A percentile compares a stretch with the other conserved stretches of the same genome.
Conservation (phyloP, 768 basidiomycete genomes). For the Psilocybe tampanensis region DNA sequence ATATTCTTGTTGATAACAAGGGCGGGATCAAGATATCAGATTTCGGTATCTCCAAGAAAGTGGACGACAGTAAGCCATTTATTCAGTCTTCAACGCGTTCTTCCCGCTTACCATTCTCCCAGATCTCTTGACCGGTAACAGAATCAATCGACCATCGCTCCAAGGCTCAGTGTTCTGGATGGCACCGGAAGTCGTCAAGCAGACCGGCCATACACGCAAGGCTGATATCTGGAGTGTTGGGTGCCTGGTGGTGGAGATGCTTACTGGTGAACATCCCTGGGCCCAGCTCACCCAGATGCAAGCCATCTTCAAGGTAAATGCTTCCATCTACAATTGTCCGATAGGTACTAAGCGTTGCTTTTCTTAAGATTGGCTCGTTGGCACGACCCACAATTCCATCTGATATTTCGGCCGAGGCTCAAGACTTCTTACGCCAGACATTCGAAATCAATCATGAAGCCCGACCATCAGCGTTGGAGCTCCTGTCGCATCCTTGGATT, state of each 20-base stretch:
- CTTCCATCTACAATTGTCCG: neutral
- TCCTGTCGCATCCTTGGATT: constrained; percentile 79
- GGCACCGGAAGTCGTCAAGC: constrained; percentile 98
- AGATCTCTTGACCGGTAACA: constrained; percentile 59
- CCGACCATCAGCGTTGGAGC: constrained; percentile 76
- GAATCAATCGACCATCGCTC: constrained; percentile 86
- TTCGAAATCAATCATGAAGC: constrained; percentile 85
- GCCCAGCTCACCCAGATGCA: constrained; percentile 98
- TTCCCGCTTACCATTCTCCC: neutral
- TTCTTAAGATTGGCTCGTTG: constrained; percentile 82
- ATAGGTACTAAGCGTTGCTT: constrained; percentile 6
- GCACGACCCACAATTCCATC: constrained; percentile 87
- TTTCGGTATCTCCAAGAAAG: constrained; percentile 96
- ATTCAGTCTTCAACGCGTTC: neutral
- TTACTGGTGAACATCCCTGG: constrained; percentile 95
- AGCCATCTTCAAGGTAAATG: constrained; percentile 89
- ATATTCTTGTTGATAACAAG: constrained; percentile 98
- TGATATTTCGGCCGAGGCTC: constrained; percentile 89
- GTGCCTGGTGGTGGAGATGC: constrained; percentile 94
- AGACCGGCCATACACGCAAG: constrained; percentile 87
- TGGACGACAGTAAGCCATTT: constrained; percentile 83
- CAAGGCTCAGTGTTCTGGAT: constrained; percentile 99
- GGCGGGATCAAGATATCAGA: constrained; percentile 97
- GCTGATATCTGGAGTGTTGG: constrained; percentile 98
- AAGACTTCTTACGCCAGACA: constrained; percentile 82